Evolutionary conservation across 768 basidiomycete species (phyloP).

Genomic region (Rhizopogon rudus): DNA sequence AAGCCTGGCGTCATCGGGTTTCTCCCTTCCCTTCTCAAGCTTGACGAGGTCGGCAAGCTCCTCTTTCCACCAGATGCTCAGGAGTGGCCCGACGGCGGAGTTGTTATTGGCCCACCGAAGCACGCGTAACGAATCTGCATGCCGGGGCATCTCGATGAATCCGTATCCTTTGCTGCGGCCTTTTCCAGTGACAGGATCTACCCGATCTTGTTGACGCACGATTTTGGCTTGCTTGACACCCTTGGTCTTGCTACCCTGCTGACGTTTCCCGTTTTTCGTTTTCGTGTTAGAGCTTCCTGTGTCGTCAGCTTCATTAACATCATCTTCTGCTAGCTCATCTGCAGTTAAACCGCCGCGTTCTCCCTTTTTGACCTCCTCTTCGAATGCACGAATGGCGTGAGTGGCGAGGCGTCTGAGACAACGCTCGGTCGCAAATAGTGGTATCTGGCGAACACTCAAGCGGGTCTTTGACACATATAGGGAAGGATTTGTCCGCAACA

Average conservation of each 20-base stretch:
- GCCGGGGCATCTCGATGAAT: conserved; percentile 85
- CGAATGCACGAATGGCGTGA: conserved; percentile 75
- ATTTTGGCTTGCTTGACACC: conserved; percentile 89
- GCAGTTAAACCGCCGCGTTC: conserved; percentile 52
- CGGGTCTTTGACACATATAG: conserved; percentile 94
- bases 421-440: conserved; percentile 85
- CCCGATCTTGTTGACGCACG: conserved; percentile 82
- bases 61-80: conserved; percentile 82
- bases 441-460: conserved; percentile 90
- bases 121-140: conserved; percentile 87
- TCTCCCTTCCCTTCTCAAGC: conserved; percentile 43
- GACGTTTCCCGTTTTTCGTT: conserved; percentile 15
- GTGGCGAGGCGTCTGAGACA: conserved; percentile 83
- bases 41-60: conserved; percentile 61
- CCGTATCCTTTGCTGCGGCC: conserved; percentile 93
- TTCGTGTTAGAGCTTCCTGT: conserved; percentile 17
- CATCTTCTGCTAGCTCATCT: conserved; percentile 64
- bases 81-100: conserved; percentile 52
- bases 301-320: conserved; percentile 19
- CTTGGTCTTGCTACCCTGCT: conserved; percentile 21
- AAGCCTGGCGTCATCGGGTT: conserved; percentile 45
- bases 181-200: conserved; percentile 83
- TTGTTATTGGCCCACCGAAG: conserved; percentile 96
- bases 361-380: conserved; percentile 67
- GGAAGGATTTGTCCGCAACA: conserved; percentile 89